Evolutionary conservation across 2,329 filamentous ascomycete genomes (phyloP), one percentile per base, ranked within the genome.

Genomic region (Ophiostoma pallidulum): DNA sequence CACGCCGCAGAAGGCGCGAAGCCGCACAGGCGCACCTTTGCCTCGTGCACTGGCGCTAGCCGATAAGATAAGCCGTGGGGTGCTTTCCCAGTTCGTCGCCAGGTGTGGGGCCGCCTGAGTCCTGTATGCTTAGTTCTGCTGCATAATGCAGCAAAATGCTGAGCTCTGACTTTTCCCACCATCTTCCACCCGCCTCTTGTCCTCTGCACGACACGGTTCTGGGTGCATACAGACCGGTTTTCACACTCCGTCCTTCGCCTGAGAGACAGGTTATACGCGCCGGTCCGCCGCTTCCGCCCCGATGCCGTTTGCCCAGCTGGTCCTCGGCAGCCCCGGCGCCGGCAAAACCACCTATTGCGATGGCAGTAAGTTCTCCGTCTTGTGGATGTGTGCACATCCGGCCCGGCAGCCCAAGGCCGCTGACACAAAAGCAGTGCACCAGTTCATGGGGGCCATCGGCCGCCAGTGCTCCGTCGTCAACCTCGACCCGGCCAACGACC

Each of bases 271-370:
- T 9, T n/a, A n/a, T n/a, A n/a, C n/a, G n/a, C n/a, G n/a, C n/a
- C 24, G 24, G n/a, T 9, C 24, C 18, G 12, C 8, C 16, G 14
- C 20, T 9, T 12, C 9, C 8, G 19, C 3, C 22, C 12, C n/a
- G 4, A 80, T 80, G 77, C 75, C 77, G 42, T 80, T 80, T 59
- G 77, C 73, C 50, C 86, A 94, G 69, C 80, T 96, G 37, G 81
- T 95, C 32, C 81, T 95, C 58, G 92, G 92, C n/a, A 91, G 90
- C 56, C 92, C 92, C 7, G 92, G 92, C 59, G 82, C 89, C 26
- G 92, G 92, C 52, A 98, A 98, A 70, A 96, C 89, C 55, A 98
- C 92, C 8, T 96, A 95, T 64, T 97, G 91, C 72, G 88, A 97
- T 80, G 92, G 92, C 62, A 95, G 80, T 83, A 65, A 64, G 35